Base-by-base conservation (phyloP, 2,329 filamentous ascomycete genomes). In the Monilinia fructigena region DNA sequence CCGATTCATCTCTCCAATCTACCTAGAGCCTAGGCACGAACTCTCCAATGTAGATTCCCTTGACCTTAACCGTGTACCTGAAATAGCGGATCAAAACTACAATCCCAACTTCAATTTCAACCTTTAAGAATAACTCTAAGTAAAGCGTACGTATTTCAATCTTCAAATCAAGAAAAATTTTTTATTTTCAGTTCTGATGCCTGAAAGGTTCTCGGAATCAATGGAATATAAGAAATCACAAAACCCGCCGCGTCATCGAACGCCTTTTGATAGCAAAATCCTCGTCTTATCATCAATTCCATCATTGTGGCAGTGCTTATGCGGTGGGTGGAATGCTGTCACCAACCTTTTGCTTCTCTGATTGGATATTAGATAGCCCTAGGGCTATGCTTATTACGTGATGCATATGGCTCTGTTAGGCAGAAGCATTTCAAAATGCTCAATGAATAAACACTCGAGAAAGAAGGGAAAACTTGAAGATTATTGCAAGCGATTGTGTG, bases 1-100 rank as follows among this genome's bases (percentile, higher is more conserved):
- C 3, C 72, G 68, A 68, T 56, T 73, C 73, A 74, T 74, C 35
- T 55, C 52, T 23, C n/a, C 38, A 38, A 11, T 31, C 42, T n/a
- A n/a, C 12, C 6, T 18, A 18, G 6, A 35, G 47, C 14, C 26
- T 3, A 31, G 28, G 3, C 6, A 28, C 20, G 6, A 5, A 26
- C 14, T 54, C 23, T 50, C 45, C 40, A 35, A 42, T 42, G 16
- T 10, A 42, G 12, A 42, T 42, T 42, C 40, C 3, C 40, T 42
- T 42, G 16, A 16, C 12, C 11, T 42, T 42, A 16, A 42, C 40
- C 40, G 11, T 42, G 11, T 55, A 18, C 23, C 45, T 48, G 23
- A 31, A 20, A 31, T 1, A 54, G 26, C 31, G 52, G 52, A 31
- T 28, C 7, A 20, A 35, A 54, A 11, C n/a, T 8, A 4, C 26